Conservation (phyloP, 305 asterid species). For the Caryopteris hybrid region DNA sequence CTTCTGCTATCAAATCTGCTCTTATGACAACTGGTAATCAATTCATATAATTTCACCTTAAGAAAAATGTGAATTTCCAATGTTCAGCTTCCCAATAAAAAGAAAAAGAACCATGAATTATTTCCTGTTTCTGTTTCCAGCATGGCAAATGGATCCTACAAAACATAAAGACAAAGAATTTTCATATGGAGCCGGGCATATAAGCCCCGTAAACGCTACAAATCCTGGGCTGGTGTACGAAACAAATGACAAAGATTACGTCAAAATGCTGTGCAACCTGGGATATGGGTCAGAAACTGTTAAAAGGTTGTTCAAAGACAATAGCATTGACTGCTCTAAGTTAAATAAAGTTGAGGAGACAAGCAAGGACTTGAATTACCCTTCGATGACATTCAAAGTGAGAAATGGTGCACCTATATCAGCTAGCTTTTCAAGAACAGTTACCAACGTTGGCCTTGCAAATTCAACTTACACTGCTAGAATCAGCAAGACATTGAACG, state of each 20-base stretch:
- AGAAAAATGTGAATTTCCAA: no score
- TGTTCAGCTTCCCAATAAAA: no score
- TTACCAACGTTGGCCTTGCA: constrained; percentile 36
- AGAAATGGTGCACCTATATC: neutral
- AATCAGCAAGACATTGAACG: neutral
- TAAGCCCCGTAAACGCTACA: constrained; percentile 37
- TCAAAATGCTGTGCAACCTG: constrained; percentile 16
- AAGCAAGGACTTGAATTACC: constrained; percentile 32
- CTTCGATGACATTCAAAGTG: constrained; percentile 28
- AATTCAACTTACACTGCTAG: constrained; percentile 35
- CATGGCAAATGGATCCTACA: constrained; percentile 33
- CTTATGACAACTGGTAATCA: constrained; percentile 34
- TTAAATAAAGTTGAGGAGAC: neutral
- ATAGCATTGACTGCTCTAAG: constrained; percentile 9
- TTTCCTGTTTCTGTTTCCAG: constrained; percentile 7
- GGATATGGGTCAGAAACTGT: constrained; percentile 8
- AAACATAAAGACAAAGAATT: constrained; percentile 24
- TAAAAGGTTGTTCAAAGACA: constrained; percentile 3
- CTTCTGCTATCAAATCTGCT: constrained; percentile 39
- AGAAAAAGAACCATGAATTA: neutral
- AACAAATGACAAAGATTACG: constrained; percentile 25
- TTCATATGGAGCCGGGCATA: constrained; percentile 38
- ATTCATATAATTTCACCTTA: neutral
- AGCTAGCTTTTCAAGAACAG: constrained; percentile 28
- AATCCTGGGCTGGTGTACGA: constrained; percentile 44